phyloP scores from a whole-genome alignment of 2,329 filamentous ascomycete species.

The Hymenoscyphus repandus region DNA sequence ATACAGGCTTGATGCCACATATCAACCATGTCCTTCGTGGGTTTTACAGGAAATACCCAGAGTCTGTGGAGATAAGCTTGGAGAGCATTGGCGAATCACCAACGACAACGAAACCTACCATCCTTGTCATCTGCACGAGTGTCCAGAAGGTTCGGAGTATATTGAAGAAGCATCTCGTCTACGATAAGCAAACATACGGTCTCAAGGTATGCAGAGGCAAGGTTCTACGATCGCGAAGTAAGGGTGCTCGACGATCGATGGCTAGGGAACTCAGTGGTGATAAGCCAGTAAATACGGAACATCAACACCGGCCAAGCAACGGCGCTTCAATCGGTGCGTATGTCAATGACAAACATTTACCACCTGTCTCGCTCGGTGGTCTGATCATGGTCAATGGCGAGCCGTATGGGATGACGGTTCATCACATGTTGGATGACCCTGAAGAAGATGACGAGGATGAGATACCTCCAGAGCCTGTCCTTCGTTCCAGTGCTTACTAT shows the following conservation, averaged over 20 bases:
- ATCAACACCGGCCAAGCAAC: constrained; percentile 73
- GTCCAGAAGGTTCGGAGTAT: constrained; percentile 67
- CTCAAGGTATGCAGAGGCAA: constrained; percentile 69
- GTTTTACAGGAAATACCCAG: constrained; percentile 67
- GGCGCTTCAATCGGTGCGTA: constrained; percentile 93
- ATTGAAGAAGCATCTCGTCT: constrained; percentile 64
- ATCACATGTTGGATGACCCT: constrained; percentile 85
- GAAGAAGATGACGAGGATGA: constrained; percentile 37
- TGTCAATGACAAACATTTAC: constrained; percentile 76
- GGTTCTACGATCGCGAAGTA: constrained; percentile 54
- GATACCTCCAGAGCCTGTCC: constrained; percentile 25
- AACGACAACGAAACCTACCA: constrained; percentile 63
- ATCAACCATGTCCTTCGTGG: constrained; percentile 65
- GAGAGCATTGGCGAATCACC: constrained; percentile 67
- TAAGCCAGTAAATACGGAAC: constrained; percentile 63
- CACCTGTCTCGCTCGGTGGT: constrained; percentile 86
- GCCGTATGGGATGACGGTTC: constrained; percentile 90
- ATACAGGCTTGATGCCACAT: constrained; percentile 64
- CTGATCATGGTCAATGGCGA: constrained; percentile 79
- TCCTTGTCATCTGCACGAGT: constrained; percentile 72
- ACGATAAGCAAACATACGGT: constrained; percentile 58
- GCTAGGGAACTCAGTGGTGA: constrained; percentile 33
- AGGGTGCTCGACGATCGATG: constrained; percentile 37
- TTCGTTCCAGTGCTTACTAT: constrained; percentile 25
- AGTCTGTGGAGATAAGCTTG: constrained; percentile 74